phyloP scores from a whole-genome alignment of 2,329 filamentous ascomycete genomes.

The Alternaria sp. region DNA sequence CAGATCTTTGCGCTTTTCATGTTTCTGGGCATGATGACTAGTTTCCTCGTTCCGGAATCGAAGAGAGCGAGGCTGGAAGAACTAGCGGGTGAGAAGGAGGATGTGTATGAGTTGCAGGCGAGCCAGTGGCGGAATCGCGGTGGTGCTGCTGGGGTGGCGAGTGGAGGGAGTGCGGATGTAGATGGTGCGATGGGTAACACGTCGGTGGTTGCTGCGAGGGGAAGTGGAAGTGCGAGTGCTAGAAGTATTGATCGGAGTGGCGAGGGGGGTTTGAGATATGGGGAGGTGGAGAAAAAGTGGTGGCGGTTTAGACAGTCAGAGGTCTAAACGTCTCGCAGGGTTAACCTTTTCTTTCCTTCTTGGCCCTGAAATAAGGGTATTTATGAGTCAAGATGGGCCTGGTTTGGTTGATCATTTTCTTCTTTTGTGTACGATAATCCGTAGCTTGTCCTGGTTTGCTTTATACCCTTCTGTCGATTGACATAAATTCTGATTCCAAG shows the following conservation, averaged over 20 bases:
- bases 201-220: slow-evolving; percentile 15
- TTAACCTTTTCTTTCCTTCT: background rate
- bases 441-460: slow-evolving; percentile 3
- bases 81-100: slow-evolving; percentile 71
- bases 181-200: slow-evolving; percentile 2
- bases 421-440: background rate
- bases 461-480: slow-evolving; percentile 15
- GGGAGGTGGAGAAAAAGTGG: slow-evolving; percentile 32
- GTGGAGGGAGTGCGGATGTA: background rate
- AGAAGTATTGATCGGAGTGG: slow-evolving; percentile 21
- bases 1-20: slow-evolving; percentile 83
- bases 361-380: background rate
- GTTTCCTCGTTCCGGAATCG: slow-evolving; percentile 78
- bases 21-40: slow-evolving; percentile 73
- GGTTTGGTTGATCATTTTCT: background rate
- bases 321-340: slow-evolving; percentile 7
- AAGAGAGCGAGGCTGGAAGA: slow-evolving; percentile 77
- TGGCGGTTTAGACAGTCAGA: slow-evolving; percentile 30
- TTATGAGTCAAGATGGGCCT: background rate
- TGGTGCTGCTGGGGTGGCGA: slow-evolving; percentile 9
- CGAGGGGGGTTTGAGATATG: slow-evolving; percentile 20
- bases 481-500: background rate
- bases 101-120: slow-evolving; percentile 53
- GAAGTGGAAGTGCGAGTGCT: slow-evolving; percentile 26
- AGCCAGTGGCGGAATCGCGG: slow-evolving; percentile 51